These are phyloP conservation scores for Russula sp. DNA, from an alignment of 768 basidiomycete genomes.

Conservation along the genomic window DNA sequence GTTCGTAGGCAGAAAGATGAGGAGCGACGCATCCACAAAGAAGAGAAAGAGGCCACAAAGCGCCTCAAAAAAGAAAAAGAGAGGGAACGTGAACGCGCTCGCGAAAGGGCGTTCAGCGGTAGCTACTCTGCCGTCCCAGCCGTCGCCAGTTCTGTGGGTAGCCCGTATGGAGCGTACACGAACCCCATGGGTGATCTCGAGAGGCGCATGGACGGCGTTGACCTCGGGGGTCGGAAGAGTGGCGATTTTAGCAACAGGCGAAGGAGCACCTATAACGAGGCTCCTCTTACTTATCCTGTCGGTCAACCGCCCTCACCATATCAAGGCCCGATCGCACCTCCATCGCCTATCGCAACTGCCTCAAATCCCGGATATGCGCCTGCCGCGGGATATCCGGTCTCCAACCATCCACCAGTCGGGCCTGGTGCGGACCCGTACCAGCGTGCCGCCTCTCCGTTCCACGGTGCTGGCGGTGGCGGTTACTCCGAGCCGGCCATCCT, in stretches of 20 bases:
- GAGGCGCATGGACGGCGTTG: constrained; percentile 32
- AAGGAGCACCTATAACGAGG: constrained; percentile 12
- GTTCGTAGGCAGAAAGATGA: constrained; percentile 36
- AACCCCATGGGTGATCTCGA: constrained; percentile 33
- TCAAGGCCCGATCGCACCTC: constrained; percentile 15
- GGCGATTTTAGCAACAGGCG: constrained; percentile 23
- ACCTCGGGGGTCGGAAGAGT: constrained; percentile 3
- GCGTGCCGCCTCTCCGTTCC: constrained; percentile 34
- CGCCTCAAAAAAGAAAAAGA: constrained; percentile 43
- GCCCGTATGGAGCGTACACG: constrained; percentile 26
- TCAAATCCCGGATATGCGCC: constrained; percentile 18
- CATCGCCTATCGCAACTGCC: constrained; percentile 11
- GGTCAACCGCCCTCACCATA: constrained; percentile 25
- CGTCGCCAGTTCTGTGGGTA: constrained; percentile 4
- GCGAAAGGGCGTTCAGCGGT: constrained; percentile 46
- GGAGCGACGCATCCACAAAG: constrained; percentile 48
- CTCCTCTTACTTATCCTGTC: constrained; percentile 27
- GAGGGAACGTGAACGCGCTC: constrained; percentile 42
- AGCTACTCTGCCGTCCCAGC: constrained; percentile 26
- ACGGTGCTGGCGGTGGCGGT: constrained; percentile 31
- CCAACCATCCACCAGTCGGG: constrained; percentile 8
- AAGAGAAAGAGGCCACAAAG: constrained; percentile 39
- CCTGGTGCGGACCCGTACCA: constrained; percentile 16
- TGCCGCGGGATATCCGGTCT: constrained; percentile 11
- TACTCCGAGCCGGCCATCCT: constrained; percentile 29